Conservation (phyloP, 352 stramenopile species). For the Phytophthora quininea region DNA sequence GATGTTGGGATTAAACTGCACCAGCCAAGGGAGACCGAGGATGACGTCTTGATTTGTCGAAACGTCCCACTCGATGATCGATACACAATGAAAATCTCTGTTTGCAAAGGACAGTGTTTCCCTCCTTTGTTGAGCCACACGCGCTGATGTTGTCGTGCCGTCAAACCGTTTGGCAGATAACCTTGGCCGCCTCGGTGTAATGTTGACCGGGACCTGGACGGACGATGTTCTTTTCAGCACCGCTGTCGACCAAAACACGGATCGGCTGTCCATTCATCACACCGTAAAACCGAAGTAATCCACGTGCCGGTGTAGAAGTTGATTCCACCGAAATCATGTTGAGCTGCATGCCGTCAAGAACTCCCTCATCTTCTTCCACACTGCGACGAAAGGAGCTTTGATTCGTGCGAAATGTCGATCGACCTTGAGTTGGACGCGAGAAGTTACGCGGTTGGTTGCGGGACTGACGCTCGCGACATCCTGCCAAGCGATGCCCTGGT, state of each 20-base stretch:
- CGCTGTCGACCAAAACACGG: constrained; percentile 11
- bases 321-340: not conserved
- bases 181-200: constrained; percentile 1
- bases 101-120: not conserved
- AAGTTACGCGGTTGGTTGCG: not conserved
- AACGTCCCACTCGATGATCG: not conserved
- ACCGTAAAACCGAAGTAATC: constrained; percentile 3
- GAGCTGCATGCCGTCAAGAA: not conserved
- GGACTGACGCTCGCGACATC: not conserved
- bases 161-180: constrained; percentile 1
- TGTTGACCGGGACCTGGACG: constrained; percentile 1
- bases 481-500: not conserved
- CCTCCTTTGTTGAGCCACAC: not conserved
- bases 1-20: constrained; percentile 8
- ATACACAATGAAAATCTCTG: not conserved
- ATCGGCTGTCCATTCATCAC: constrained; percentile 4
- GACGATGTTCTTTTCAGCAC: constrained; percentile 6
- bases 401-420: not conserved
- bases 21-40: constrained; percentile 4
- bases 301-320: not conserved
- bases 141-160: not conserved
- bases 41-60: constrained; percentile 11
- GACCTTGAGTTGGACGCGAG: not conserved
- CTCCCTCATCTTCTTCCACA: not conserved
- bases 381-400: constrained; percentile 2